phyloP scores from a whole-genome alignment of 805 yeast species.

The Kluyveromyces starmeri region DNA sequence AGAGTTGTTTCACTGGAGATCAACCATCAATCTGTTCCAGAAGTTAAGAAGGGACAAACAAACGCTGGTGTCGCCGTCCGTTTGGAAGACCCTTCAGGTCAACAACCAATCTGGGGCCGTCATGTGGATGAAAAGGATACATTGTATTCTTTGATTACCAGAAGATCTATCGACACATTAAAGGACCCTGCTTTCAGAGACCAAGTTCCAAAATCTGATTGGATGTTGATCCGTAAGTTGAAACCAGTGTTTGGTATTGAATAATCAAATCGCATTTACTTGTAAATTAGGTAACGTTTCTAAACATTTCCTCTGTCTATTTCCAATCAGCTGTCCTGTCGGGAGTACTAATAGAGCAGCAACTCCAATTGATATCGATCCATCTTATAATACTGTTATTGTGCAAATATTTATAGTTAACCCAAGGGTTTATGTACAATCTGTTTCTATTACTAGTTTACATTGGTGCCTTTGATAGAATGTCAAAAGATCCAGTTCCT shows the following conservation, averaged over 20 bases:
- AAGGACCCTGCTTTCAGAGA: conserved; percentile 98
- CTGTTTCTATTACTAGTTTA: too few species aligned
- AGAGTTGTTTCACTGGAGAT: conserved; percentile 90
- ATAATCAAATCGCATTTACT: conserved; percentile 13
- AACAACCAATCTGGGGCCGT: conserved; percentile 98
- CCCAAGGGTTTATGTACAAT: too few species aligned
- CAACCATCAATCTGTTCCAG: conserved; percentile 74
- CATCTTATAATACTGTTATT: conserved; percentile 2
- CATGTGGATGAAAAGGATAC: conserved; percentile 92
- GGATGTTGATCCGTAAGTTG: conserved; percentile 84
- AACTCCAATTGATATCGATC: too few species aligned
- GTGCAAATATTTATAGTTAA: too few species aligned
- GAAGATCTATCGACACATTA: conserved; percentile 92
- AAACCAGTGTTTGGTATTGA: conserved; percentile 80
- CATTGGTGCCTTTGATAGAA: conserved; percentile 37
- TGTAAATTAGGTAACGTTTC: conserved; percentile 3
- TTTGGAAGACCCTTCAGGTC: conserved; percentile 83
- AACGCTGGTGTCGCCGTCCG: conserved; percentile 98
- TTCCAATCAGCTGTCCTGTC: too few species aligned
- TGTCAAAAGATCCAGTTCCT: conserved; percentile 95
- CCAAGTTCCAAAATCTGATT: conserved; percentile 87
- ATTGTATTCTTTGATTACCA: conserved; percentile 79
- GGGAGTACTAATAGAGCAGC: too few species aligned
- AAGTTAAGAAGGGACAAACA: conserved; percentile 89
- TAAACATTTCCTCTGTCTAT: too few species aligned